A percentile compares a stretch with the other conserved stretches of the same genome.
Evolutionary conservation across 164 flowering plant genomes (phyloP).

Genomic region (Cinnamomum chago): DNA sequence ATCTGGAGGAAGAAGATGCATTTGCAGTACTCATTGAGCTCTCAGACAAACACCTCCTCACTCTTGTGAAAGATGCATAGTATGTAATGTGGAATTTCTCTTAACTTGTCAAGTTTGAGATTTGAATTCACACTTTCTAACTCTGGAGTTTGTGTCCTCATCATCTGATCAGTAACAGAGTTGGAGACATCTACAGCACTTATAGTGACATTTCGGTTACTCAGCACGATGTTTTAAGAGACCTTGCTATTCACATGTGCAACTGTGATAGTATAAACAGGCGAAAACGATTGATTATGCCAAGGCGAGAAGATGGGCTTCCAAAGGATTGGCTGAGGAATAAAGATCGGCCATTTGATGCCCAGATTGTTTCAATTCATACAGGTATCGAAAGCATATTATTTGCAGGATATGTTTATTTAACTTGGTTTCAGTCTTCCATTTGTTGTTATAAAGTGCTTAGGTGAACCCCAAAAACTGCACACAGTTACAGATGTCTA

Average conservation of each 20-base stretch:
- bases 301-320: slow-evolving; percentile 47
- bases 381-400: slow-evolving; percentile 43
- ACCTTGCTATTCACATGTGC: slow-evolving; percentile 62
- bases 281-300: slow-evolving; percentile 58
- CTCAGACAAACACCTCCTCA: slow-evolving; percentile 18
- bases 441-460: background rate
- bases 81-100: slow-evolving; percentile 14
- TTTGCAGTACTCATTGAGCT: slow-evolving; percentile 11
- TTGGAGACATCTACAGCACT: slow-evolving; percentile 55
- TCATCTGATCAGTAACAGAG: slow-evolving; percentile 30
- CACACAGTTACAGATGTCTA: background rate
- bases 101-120: background rate
- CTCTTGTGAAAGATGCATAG: slow-evolving; percentile 41
- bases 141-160: background rate
- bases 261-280: slow-evolving; percentile 31
- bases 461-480: background rate
- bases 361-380: slow-evolving; percentile 65
- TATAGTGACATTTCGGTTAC: slow-evolving; percentile 55
- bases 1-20: slow-evolving; percentile 15
- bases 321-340: slow-evolving; percentile 71
- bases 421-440: background rate
- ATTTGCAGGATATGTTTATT: background rate
- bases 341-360: slow-evolving; percentile 47
- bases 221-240: slow-evolving; percentile 78
- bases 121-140: background rate